These are phyloP conservation scores for Tetradesmus lagerheimii DNA, from an alignment of 139 green algal species.

Conservation along the genomic window DNA sequence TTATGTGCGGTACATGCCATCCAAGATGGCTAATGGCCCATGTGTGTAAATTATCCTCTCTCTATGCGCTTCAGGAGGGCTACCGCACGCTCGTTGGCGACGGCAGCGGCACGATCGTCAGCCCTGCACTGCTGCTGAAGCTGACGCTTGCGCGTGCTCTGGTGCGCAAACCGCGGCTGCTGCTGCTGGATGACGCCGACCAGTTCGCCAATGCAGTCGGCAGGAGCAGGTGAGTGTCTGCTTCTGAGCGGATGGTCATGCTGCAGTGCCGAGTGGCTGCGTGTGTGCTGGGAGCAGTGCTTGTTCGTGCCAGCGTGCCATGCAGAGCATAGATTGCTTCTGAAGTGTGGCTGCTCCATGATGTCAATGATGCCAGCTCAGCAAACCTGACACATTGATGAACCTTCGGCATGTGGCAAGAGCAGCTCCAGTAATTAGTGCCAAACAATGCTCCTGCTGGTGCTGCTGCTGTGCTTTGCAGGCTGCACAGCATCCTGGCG, in stretches of 20 bases:
- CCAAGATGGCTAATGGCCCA: too few relatives aligned
- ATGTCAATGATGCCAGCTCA: too few relatives aligned
- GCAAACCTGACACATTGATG: too few relatives aligned
- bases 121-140: not conserved
- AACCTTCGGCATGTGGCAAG: too few relatives aligned
- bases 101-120: conserved; percentile 27
- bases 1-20: too few relatives aligned
- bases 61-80: conserved; percentile 22
- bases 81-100: conserved; percentile 50
- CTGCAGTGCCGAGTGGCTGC: too few relatives aligned
- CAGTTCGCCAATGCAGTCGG: conserved; percentile 34
- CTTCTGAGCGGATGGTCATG: not conserved
- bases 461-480: not conserved
- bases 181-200: conserved; percentile 27
- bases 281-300: too few relatives aligned
- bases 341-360: not conserved
- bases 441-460: not conserved
- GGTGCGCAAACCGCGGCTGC: conserved; percentile 5
- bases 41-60: not conserved
- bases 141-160: conserved; percentile 43
- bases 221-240: not conserved
- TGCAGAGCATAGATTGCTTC: not conserved
- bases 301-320: not conserved
- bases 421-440: too few relatives aligned
- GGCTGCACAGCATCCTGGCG: not conserved